Evolutionary conservation across 2,329 filamentous ascomycete species (phyloP), one percentile per base, ranked within the genome.

Genomic region (Macrophomina pseudophaseolina): DNA sequence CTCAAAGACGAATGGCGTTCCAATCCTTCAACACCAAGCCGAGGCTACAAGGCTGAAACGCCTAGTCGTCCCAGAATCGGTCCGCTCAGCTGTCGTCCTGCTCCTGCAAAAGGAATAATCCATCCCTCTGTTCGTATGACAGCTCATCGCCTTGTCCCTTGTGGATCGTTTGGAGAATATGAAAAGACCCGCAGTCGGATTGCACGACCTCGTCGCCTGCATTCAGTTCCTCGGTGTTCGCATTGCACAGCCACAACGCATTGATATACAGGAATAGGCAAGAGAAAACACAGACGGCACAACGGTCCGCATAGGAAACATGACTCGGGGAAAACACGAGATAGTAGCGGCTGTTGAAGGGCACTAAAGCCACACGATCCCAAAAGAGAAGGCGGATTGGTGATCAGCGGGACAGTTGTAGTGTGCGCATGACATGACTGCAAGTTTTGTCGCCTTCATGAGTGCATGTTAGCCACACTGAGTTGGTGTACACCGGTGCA

Each of bases 21-120:
- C 30, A 62, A 28, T 62, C 32, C 58, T 40, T 49, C 58, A 49
- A 40, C 58, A 62, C 32, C 44, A 62, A 49, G 58, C 58, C 58
- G 58, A 62, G 58, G 58, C 58, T 62, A 14, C 58, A 49, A 46
- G 42, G 58, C 32, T 62, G 58, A 62, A 62, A 62, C 58, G 44
- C 44, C 58, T 30, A 49, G 58, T 49, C n/a, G 58, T 48, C 42
- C 44, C 32, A 40, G 32, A 62, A 5, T 62, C 58, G 58, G 58
- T 62, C 58, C 58, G 58, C 42, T 28, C 42, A 62, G 44, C 44
- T 49, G 58, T 38, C 32, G 12, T 28, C 30, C 32, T 51, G 11
- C 46, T 35, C 58, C 46, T 38, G 32, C 58, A 49, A 49, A 38
- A 38, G 58, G n/a, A 62, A 51, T 18, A 7, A 12, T 11, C 30